Percentiles rank a stretch among this genome's conserved stretches.
Conservation (phyloP, 2,329 filamentous ascomycete species). For the Rhexocercosporidium sp. region DNA sequence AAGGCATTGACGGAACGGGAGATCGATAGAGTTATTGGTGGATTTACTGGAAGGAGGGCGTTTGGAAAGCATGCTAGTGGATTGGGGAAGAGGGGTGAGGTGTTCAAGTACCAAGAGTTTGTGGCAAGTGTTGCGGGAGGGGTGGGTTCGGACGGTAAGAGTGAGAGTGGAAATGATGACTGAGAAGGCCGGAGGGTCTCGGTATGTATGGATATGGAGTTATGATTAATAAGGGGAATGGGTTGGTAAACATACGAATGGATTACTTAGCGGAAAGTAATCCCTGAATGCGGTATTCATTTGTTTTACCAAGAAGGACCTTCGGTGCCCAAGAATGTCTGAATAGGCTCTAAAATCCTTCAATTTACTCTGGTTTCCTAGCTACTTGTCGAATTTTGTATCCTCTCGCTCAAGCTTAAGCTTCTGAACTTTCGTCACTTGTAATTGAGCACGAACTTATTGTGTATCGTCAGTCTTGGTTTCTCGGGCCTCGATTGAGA, state of each 20-base stretch:
- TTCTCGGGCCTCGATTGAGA: too few species aligned
- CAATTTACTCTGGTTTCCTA: too few species aligned
- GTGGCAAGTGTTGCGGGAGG: conserved; percentile 53
- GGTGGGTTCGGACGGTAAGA: conserved; percentile 34
- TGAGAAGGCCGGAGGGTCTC: not conserved
- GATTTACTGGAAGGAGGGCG: conserved; percentile 82
- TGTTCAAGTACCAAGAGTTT: conserved; percentile 94
- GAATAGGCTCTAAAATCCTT: not conserved
- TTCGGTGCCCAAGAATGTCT: not conserved
- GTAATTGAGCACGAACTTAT: too few species aligned
- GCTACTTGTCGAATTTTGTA: too few species aligned
- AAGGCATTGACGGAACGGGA: conserved; percentile 70
- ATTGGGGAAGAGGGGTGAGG: conserved; percentile 73
- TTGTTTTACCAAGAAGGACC: not conserved
- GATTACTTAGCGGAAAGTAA: not conserved
- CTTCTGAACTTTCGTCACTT: too few species aligned
- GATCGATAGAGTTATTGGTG: conserved; percentile 84
- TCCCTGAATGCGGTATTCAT: not conserved
- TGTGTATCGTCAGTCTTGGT: too few species aligned
- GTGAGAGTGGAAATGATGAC: conserved; percentile 23
- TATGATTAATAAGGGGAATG: not conserved
- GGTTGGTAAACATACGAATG: not conserved
- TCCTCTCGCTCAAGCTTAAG: too few species aligned
- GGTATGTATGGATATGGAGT: not conserved
- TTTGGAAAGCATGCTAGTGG: conserved; percentile 68